Percentiles rank a stretch among this genome's conserved stretches.
Conservation (phyloP, 2,329 filamentous ascomycete species). For the Laburnicola sp. region DNA sequence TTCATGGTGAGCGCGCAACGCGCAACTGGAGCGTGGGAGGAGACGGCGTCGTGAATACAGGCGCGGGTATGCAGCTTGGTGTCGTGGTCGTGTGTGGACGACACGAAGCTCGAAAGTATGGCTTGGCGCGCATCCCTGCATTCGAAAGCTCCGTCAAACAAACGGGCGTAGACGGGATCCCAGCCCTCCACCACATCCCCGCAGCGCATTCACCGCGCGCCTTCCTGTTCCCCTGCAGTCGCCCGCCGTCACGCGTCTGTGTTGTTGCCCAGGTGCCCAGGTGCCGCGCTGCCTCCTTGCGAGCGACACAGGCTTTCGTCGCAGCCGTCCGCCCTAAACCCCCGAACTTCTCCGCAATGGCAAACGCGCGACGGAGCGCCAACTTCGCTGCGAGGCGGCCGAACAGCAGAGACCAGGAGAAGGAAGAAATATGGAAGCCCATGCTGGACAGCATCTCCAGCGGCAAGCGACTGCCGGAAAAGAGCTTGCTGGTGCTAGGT, state of each 20-base stretch:
- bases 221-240: conserved; percentile 13
- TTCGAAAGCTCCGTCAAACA: conserved; percentile 30
- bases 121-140: conserved; percentile 40
- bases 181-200: conserved; percentile 27
- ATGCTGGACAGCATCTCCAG: conserved; percentile 90
- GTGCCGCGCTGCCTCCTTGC: not conserved
- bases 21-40: not conserved
- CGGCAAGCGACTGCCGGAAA: conserved; percentile 86
- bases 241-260: not conserved
- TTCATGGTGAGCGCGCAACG: conserved; percentile 67
- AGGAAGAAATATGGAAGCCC: conserved; percentile 91
- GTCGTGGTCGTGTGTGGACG: no score
- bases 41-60: not conserved
- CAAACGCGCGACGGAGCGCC: conserved; percentile 36
- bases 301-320: not conserved
- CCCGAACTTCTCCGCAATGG: conserved; percentile 36
- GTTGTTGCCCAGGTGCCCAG: not conserved
- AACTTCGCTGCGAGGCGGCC: conserved; percentile 40
- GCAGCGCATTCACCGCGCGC: conserved; percentile 16
- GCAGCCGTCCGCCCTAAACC: conserved; percentile 3
- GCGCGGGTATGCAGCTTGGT: conserved; percentile 3
- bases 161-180: conserved; percentile 11
- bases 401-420: conserved; percentile 64
- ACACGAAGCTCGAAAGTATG: conserved; percentile 30
- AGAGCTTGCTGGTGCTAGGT: conserved; percentile 87